Percentiles rank a stretch among this genome's conserved stretches.
phyloP scores from a whole-genome alignment of 345 rosid species.

The Jatropha curcas region DNA sequence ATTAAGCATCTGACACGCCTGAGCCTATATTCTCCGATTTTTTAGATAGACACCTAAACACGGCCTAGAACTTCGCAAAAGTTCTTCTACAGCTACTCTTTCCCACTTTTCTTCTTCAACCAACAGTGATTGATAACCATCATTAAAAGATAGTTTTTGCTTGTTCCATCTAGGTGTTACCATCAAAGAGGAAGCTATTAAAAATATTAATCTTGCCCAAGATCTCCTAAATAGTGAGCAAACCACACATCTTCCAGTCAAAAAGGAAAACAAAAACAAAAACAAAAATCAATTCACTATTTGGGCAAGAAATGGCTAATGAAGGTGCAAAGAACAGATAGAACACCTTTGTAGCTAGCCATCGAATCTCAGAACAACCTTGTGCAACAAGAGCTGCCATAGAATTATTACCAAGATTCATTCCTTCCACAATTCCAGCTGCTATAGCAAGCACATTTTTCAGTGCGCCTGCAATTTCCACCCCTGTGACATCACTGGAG shows the following conservation, averaged over 20 bases:
- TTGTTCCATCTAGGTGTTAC: not conserved
- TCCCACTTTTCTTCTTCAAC: not conserved
- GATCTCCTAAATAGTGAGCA: not conserved
- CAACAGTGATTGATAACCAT: not conserved
- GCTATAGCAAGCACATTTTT: constrained; percentile 95
- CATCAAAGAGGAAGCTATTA: not conserved
- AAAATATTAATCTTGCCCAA: not conserved
- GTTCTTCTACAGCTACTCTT: not conserved
- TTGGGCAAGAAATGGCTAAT: not conserved
- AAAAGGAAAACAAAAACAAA: too few species aligned
- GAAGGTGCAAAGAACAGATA: not conserved
- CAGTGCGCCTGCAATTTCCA: constrained; percentile 93
- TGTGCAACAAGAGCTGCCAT: constrained; percentile 98
- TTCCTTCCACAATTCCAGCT: constrained; percentile 92
- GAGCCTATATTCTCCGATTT: too few species aligned
- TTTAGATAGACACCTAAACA: not conserved
- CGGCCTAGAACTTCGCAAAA: not conserved
- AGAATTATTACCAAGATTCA: constrained; percentile 93
- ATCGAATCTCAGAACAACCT: constrained; percentile 94
- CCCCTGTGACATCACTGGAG: constrained; percentile 96
- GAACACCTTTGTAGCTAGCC: constrained; percentile 88
- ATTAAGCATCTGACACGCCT: too few species aligned
- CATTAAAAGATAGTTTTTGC: not conserved
- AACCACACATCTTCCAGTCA: not conserved
- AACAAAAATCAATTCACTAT: not conserved